phyloP scores from a whole-genome alignment of 2,329 filamentous ascomycete genomes.

The Aschersonia sp. region DNA sequence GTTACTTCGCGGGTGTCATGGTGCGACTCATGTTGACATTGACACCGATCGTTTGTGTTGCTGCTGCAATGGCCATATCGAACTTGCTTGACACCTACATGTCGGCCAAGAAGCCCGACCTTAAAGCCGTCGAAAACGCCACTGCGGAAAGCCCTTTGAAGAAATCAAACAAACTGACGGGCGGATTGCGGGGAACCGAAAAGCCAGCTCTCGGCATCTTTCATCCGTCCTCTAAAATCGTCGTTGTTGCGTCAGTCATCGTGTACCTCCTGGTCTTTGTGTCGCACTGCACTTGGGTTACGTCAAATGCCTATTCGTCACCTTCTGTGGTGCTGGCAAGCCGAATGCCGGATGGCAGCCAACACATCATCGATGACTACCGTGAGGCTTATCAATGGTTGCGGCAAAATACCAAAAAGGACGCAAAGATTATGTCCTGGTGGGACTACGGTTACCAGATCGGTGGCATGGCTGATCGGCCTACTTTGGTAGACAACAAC shows the following conservation, averaged over 20 bases:
- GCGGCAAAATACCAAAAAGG: constrained; percentile 84
- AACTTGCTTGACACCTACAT: constrained; percentile 81
- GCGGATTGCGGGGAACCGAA: constrained; percentile 52
- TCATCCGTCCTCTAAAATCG: constrained; percentile 59
- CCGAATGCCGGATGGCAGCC: constrained; percentile 79
- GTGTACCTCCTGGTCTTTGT: constrained; percentile 87
- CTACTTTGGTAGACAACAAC: constrained; percentile 97
- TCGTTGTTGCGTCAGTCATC: constrained; percentile 58
- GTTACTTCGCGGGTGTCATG: constrained; percentile 99
- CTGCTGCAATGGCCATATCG: constrained; percentile 78
- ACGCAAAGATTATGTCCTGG: constrained; percentile 99
- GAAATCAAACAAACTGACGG: constrained; percentile 30
- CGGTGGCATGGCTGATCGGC: constrained; percentile 95
- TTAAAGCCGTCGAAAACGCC: constrained; percentile 27
- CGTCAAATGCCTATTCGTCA: constrained; percentile 96
- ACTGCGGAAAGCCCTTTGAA: constrained; percentile 41
- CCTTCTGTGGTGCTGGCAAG: constrained; percentile 94
- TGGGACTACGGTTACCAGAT: constrained; percentile 99
- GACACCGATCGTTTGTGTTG: constrained; percentile 90
- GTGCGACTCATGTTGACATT: constrained; percentile 96
- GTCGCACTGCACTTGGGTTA: constrained; percentile 97
- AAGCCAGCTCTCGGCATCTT: constrained; percentile 74
- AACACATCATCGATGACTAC: constrained; percentile 99
- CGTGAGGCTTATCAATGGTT: constrained; percentile 99
- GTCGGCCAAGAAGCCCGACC: constrained; percentile 45